Conservation (phyloP, 306 rosid genomes). For the Casuarina glauca region DNA sequence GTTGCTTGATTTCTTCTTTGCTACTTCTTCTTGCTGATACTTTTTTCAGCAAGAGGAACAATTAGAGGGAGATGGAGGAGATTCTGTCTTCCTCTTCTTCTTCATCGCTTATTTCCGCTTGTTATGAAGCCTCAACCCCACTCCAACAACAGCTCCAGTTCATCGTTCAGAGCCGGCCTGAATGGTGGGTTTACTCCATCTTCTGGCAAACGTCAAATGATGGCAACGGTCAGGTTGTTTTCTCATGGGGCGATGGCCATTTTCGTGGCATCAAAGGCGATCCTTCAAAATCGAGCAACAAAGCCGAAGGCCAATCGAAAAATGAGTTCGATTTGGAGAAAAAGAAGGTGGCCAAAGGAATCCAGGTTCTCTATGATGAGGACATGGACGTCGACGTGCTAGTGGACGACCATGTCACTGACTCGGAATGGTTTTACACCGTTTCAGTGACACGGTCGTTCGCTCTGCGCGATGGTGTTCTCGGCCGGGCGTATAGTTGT, state of each 20-base stretch:
- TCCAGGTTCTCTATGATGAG: neutral
- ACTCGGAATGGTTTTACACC: slow-evolving; percentile 40
- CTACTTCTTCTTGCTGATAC: neutral
- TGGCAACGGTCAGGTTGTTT: neutral
- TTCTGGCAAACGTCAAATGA: slow-evolving; percentile 51
- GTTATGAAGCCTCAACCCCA: slow-evolving; percentile 10
- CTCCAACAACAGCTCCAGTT: slow-evolving; percentile 45
- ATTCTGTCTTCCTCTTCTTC: slow-evolving; percentile 25
- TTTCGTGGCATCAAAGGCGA: slow-evolving; percentile 25
- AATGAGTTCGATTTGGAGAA: neutral
- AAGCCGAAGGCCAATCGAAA: neutral
- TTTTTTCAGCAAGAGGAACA: neutral
- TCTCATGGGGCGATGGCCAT: slow-evolving; percentile 44
- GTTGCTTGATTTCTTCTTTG: neutral
- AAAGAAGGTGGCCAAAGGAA: neutral
- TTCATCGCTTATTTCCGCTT: slow-evolving; percentile 2
- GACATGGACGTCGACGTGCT: neutral
- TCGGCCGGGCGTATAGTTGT: slow-evolving; percentile 33
- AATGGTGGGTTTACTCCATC: slow-evolving; percentile 56
- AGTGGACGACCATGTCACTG: slow-evolving; percentile 7
- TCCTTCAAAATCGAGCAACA: neutral
- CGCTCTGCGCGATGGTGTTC: slow-evolving; percentile 9
- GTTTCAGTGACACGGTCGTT: slow-evolving; percentile 27
- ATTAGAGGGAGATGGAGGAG: slow-evolving; percentile 17
- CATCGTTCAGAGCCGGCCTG: slow-evolving; percentile 40